Percentiles rank a stretch among this genome's conserved stretches.
These are phyloP conservation scores for Colletotrichum godetiae DNA, from an alignment of 2,329 filamentous ascomycete genomes.

Conservation along the genomic window DNA sequence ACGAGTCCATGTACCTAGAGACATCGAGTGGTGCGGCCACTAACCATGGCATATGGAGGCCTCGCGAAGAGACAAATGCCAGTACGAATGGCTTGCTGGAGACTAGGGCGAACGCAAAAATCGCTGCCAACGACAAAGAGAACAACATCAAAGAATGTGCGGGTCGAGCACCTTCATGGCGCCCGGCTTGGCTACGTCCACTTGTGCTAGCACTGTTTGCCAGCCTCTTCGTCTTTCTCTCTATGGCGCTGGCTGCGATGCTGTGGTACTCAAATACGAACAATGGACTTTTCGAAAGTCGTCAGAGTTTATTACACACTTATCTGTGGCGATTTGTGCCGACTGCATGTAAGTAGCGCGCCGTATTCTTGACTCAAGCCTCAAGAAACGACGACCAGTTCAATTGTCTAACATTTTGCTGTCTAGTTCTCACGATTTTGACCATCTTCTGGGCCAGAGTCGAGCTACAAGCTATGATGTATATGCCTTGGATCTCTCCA, in stretches of 20 bases:
- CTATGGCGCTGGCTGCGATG: neutral
- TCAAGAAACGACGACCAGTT: too few relatives aligned
- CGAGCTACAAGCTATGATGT: constrained; percentile 15
- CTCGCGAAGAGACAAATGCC: neutral
- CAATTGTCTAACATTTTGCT: neutral
- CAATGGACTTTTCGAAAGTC: constrained; percentile 5
- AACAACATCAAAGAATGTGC: neutral
- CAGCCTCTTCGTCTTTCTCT: constrained; percentile 3
- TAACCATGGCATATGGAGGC: neutral
- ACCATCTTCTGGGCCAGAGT: constrained; percentile 18
- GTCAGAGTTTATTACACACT: neutral
- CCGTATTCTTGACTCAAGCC: neutral
- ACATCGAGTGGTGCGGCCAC: neutral
- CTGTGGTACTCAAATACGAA: neutral
- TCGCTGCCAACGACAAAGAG: neutral
- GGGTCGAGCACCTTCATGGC: neutral
- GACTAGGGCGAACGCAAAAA: too few relatives aligned
- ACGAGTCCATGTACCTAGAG: neutral
- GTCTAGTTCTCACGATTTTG: neutral
- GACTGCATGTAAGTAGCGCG: neutral
- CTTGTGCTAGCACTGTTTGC: neutral
- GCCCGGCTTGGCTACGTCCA: constrained; percentile 16
- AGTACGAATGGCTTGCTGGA: neutral
- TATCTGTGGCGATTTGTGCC: constrained; percentile 21
- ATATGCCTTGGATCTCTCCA: constrained; percentile 22